Evolutionary conservation across 1,284 basidiomycete genomes (phyloP), one percentile per base, ranked within the genome.

Genomic region (Rhodotorula mucilaginosa): DNA sequence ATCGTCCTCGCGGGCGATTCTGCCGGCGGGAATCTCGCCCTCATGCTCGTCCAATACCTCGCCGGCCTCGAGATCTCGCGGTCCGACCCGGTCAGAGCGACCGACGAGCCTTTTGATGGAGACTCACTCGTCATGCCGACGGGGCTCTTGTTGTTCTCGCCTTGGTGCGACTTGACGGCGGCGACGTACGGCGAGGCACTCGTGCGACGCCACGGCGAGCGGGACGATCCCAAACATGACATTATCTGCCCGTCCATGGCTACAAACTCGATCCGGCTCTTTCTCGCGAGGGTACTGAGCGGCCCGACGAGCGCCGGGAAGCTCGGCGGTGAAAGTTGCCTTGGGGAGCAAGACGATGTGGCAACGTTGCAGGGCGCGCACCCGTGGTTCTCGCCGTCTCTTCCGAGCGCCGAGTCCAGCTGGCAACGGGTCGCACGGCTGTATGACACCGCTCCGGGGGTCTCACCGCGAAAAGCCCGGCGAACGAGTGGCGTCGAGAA

Each of bases 1-100:
- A 70, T 78, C 39, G 63, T 74, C 31, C 68, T 78, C 48, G 76
- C 74, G 1, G 77, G 77, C 19, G 77, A 78, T 48, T 72, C 70
- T 0, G 77, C 77, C 10, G 76, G 77, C 34, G 74, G 49, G 18
- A 72, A 69, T 1, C 72, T 78, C 60, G 68, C 70, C 5, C 57
- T 76, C 31, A 70, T 68, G 18, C 63, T 77, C 15, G 46, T 76
- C 10, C 73, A 76, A 34, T 77, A 74, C 66, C 70, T 78, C 54
- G 57, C 74, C 26, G 44, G 12, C n/a, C 67, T 54, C 12, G 58
- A 63, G 10, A 39, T 69, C n/a, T 46, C 48, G 29, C 29, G 15
- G 26, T 16, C 31, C 31, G 58, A n/a, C 10, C 15, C 51, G 2
- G n/a, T n/a, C 10, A 29, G 13, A 10, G 21, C 6, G 3, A 54